phyloP scores from a whole-genome alignment of 495 filamentous ascomycete genomes.

The Xylaria longipes region DNA sequence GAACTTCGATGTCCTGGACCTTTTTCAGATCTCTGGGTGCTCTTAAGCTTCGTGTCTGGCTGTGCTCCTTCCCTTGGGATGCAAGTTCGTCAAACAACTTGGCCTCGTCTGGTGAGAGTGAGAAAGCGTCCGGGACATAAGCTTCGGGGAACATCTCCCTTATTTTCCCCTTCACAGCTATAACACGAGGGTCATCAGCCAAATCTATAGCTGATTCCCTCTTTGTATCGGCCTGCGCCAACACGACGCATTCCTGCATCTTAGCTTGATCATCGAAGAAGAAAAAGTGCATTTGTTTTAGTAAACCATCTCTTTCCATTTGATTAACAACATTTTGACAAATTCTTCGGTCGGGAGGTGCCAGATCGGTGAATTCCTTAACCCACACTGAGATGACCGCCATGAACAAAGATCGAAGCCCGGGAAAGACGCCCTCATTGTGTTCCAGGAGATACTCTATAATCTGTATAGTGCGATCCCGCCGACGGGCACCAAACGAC shows the following conservation, averaged over 20 bases:
- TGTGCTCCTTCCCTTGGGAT: constrained; percentile 30
- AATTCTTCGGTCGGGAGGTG: constrained; percentile 42
- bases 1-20: constrained; percentile 38
- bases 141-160: constrained; percentile 48
- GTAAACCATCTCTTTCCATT: constrained; percentile 63
- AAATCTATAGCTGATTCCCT: constrained; percentile 14
- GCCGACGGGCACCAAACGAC: constrained; percentile 36
- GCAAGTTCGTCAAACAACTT: constrained; percentile 36
- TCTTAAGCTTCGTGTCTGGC: constrained; percentile 20
- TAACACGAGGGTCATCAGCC: constrained; percentile 33
- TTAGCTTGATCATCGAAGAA: constrained; percentile 50
- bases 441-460: constrained; percentile 72
- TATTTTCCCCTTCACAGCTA: constrained; percentile 48
- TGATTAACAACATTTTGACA: constrained; percentile 63
- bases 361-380: constrained; percentile 61
- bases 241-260: constrained; percentile 37
- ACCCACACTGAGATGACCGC: constrained; percentile 70
- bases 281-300: constrained; percentile 67
- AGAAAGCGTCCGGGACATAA: constrained; percentile 53
- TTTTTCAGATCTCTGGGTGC: constrained; percentile 20
- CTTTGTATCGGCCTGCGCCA: constrained; percentile 25
- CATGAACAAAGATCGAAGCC: constrained; percentile 72
- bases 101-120: constrained; percentile 46
- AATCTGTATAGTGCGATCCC: constrained; percentile 57
- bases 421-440: constrained; percentile 76